Base-by-base conservation (phyloP, 805 yeast species). In the Schwanniomyces vanrijiae region DNA sequence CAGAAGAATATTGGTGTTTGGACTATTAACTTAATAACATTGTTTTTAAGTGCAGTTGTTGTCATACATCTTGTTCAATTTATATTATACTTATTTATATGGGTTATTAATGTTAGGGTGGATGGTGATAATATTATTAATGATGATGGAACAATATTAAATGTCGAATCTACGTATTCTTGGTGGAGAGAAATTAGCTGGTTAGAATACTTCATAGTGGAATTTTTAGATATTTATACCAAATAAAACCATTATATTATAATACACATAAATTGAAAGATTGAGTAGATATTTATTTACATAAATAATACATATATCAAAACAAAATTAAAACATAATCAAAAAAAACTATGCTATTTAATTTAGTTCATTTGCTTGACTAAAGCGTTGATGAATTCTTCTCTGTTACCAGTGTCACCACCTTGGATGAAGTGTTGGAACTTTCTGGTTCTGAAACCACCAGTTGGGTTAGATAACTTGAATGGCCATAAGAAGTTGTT, bases 401-500 rank as follows among this genome's bases (percentile, higher is more conserved):
- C 96, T 81, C 96, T 88, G 95, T 90, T 90, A 87, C 96, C 96
- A 77, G 90, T 84, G 82, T 94, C 86, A 86, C 96, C 96, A 83
- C 96, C 96, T 81, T 88, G 95, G 83, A 90, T 86, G 74, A 87
- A 90, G 81, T 90, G 96, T 81, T 84, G 84, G 95, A 90, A 90
- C 84, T 90, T 90, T 86, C 96, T 90, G 62, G 88, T 88, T 82
- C 96, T 92, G 96, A 95, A 90, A 77, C 96, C 96, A 80, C 96
- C 96, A 76, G 83, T 82, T 78, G 96, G 96, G 86, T 87, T 88
- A 66, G 96, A 88, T 75, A 90, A 84, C 82, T 88, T 84, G 92
- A 90, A 90, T 81, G 96, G 96, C 95, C 96, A 89, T 78, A 90
- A 83, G 84, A 90, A 90, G 95, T 89, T 90, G 91, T 88, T 88